Evolutionary conservation across 805 yeast genomes (phyloP).

Genomic region (Grigorovia humatica): DNA sequence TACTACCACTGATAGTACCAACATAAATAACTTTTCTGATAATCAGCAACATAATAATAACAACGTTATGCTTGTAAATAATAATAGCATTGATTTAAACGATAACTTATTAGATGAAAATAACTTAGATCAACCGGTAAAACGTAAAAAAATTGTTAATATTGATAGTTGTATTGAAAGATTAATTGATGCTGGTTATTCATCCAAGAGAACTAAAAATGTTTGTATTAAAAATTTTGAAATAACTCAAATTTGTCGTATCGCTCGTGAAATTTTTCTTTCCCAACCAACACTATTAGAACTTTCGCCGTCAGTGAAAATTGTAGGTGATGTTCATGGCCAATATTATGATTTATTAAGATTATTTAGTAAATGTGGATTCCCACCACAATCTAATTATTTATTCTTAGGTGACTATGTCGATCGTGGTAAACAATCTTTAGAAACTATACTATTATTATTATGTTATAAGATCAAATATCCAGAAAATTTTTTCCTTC

Average conservation of each 20-base stretch:
- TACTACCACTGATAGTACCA: neutral
- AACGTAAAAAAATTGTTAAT: slow-evolving; percentile 31
- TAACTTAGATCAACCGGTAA: slow-evolving; percentile 5
- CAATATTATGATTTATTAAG: slow-evolving; percentile 87
- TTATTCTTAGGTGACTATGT: slow-evolving; percentile 92
- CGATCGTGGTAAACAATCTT: slow-evolving; percentile 91
- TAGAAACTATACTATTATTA: slow-evolving; percentile 79
- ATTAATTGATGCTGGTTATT: slow-evolving; percentile 86
- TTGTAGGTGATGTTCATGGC: slow-evolving; percentile 92
- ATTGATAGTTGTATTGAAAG: slow-evolving; percentile 84
- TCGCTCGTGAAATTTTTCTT: slow-evolving; percentile 79
- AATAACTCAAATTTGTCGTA: slow-evolving; percentile 73
- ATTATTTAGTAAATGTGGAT: slow-evolving; percentile 88
- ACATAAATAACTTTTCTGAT: neutral
- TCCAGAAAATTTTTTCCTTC: slow-evolving; percentile 86
- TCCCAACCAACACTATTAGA: slow-evolving; percentile 85
- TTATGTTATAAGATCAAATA: slow-evolving; percentile 90
- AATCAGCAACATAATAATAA: too few species aligned
- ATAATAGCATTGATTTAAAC: slow-evolving; percentile 2
- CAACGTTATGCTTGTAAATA: neutral
- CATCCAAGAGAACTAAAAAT: slow-evolving; percentile 81
- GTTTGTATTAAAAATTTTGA: slow-evolving; percentile 81
- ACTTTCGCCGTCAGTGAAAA: slow-evolving; percentile 66
- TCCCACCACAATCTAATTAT: slow-evolving; percentile 89
- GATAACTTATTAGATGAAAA: neutral